A percentile compares a stretch with the other conserved stretches of the same genome.
phyloP scores from a whole-genome alignment of 495 filamentous ascomycete species.

The Tuber borchii region DNA sequence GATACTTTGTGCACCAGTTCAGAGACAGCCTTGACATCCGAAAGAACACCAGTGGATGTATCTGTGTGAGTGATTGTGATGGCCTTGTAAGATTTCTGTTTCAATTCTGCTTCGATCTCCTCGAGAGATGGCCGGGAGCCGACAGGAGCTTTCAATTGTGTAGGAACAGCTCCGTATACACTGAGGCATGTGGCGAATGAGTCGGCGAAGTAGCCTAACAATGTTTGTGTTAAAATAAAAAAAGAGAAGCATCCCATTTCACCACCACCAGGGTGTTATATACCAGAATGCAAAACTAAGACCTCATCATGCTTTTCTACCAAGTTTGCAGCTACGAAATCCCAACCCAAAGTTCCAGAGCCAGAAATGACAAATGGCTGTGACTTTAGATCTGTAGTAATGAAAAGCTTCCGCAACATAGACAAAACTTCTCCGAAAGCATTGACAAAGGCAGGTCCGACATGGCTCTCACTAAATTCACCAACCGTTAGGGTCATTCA shows the following conservation, averaged over 20 bases:
- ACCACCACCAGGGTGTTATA: neutral
- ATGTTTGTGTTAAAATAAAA: neutral
- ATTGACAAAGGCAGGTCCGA: slow-evolving; percentile 77
- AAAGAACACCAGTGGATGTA: slow-evolving; percentile 90
- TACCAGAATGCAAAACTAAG: slow-evolving; percentile 73
- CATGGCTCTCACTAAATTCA: slow-evolving; percentile 73
- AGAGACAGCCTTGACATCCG: slow-evolving; percentile 75
- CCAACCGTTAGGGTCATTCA: neutral
- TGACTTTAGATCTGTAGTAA: slow-evolving; percentile 68
- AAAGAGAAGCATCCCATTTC: neutral
- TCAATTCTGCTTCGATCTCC: slow-evolving; percentile 78
- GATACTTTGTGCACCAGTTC: slow-evolving; percentile 77
- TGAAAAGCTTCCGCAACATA: slow-evolving; percentile 86
- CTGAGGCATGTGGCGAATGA: slow-evolving; percentile 86
- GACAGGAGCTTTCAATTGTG: slow-evolving; percentile 80
- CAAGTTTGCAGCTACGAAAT: slow-evolving; percentile 85
- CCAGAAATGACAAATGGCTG: slow-evolving; percentile 92
- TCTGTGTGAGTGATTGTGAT: slow-evolving; percentile 95
- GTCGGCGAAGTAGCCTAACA: slow-evolving; percentile 83
- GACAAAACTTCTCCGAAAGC: slow-evolving; percentile 82
- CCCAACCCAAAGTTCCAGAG: slow-evolving; percentile 94
- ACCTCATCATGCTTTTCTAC: slow-evolving; percentile 81
- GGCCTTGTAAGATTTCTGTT: slow-evolving; percentile 81
- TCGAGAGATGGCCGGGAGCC: slow-evolving; percentile 80
- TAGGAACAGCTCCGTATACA: slow-evolving; percentile 82